Base-by-base conservation (phyloP, 1,284 basidiomycete species). In the Cutaneotrichosporon dermatis region DNA sequence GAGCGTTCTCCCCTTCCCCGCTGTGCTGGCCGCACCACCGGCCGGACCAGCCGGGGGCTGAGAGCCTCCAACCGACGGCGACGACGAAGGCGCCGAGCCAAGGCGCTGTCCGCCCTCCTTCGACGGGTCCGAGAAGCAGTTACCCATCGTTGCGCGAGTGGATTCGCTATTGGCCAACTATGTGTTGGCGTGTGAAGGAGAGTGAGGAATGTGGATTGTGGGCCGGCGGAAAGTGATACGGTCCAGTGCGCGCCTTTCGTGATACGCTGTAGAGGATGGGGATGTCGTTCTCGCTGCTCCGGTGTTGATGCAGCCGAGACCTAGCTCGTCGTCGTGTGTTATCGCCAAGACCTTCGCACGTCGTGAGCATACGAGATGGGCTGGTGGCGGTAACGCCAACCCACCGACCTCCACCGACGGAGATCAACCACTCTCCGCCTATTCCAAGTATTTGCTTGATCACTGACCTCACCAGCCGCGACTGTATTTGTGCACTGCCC, bases 81-180 rank as follows among this genome's bases (percentile, higher is more conserved):
- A 43, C 35, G 52, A 56, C 11, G 62, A 43, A 0, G 25, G 67
- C 61, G 52, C 69, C 1, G 72, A 73, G 16, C 76, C 76, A 4
- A 78, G 70, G 16, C 64, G 65, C 55, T 77, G 76, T 50, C 69
- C 65, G 9, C 40, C 59, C 60, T 37, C 51, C 50, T 61, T 62
- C 6, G 73, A 76, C 1, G 76, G 76, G 61, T 77, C 75, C 6
- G 76, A 77, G 66, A 78, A 76, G 56, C 76, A 78, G 64, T 77
- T 76, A 16, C 76, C 76, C 76, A 78, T 78, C 8, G 4, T n/a
- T 7, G 44, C 34, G 51, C 34, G n/a, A n/a, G 37, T 11, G 50
- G 50, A 25, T 25, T 25, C 25, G 25, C 25, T 25, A 25, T 25
- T 25, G 25, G 25, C 25, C 25, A 25, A 25, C 25, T 25, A 25